phyloP scores from a whole-genome alignment of 768 basidiomycete genomes.

The Panus rudis region DNA sequence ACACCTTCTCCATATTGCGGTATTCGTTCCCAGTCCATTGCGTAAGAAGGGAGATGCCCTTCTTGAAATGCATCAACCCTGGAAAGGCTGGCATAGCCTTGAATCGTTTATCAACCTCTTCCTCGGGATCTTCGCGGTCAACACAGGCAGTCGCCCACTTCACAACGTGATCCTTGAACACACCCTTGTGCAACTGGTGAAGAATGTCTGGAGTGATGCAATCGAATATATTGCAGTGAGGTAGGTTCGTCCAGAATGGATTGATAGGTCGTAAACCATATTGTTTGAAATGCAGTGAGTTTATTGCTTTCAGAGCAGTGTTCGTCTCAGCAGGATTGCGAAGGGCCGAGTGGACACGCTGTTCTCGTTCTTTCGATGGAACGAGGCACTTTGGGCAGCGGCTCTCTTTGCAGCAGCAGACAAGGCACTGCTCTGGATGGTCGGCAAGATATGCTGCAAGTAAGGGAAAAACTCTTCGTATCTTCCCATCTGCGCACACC shows the following conservation, averaged over 20 bases:
- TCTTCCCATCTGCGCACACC: conserved; percentile 14
- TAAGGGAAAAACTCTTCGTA: conserved; percentile 16
- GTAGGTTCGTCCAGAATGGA: conserved; percentile 39
- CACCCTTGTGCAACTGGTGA: conserved; percentile 42
- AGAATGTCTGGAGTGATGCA: conserved; percentile 35
- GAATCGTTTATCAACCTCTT: conserved; percentile 33
- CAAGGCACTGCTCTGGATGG: conserved; percentile 24
- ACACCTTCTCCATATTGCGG: conserved; percentile 25
- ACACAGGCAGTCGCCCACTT: conserved; percentile 17
- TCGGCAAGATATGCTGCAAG: conserved; percentile 19
- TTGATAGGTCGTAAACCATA: conserved; percentile 11
- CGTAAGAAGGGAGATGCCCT: conserved; percentile 32
- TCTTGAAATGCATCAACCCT: conserved; percentile 33
- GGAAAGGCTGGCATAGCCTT: conserved; percentile 23
- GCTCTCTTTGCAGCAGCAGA: conserved; percentile 12
- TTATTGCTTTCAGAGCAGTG: too few relatives aligned
- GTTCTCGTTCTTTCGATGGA: conserved; percentile 6
- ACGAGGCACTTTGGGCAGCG: conserved; percentile 17
- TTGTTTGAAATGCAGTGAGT: too few relatives aligned
- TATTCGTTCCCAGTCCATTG: conserved; percentile 40
- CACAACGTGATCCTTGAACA: conserved; percentile 38
- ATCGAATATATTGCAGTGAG: conserved; percentile 32
- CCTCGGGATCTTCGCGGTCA: conserved; percentile 7
- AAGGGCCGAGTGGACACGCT: conserved; percentile 4
- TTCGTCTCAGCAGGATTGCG: conserved; percentile 3